A percentile compares a stretch with the other conserved stretches of the same genome.
Conservation (phyloP, 495 filamentous ascomycete genomes). For the Podospora comata region DNA sequence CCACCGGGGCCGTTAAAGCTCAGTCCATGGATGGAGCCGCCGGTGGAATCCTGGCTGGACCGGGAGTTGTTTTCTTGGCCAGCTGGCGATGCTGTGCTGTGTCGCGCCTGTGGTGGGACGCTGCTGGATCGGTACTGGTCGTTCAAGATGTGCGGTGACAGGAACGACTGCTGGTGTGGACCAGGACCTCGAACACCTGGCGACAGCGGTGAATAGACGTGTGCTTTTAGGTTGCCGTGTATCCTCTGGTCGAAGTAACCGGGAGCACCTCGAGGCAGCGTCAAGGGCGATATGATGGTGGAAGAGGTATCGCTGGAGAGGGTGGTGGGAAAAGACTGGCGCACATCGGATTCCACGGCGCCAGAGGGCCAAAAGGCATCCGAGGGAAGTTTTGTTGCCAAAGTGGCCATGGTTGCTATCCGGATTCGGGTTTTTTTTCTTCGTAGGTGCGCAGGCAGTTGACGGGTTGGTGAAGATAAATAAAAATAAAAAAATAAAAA, state of each 20-base stretch:
- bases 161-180: conserved; percentile 22
- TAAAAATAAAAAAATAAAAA: too few relatives aligned
- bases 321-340: conserved; percentile 23
- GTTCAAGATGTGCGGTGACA: conserved; percentile 27
- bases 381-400: conserved; percentile 30
- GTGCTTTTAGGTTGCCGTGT: conserved; percentile 4
- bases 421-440: background rate
- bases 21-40: background rate
- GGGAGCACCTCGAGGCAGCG: conserved; percentile 35
- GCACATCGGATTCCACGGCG: conserved; percentile 25
- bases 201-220: conserved; percentile 30
- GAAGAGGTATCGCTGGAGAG: conserved; percentile 31
- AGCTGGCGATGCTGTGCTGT: conserved; percentile 4
- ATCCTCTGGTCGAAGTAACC: conserved; percentile 36
- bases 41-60: background rate
- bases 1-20: conserved; percentile 18
- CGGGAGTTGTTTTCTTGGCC: conserved; percentile 2
- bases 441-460: background rate
- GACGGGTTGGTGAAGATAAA: background rate
- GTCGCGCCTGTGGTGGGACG: conserved; percentile 19
- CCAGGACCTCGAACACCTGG: conserved; percentile 23
- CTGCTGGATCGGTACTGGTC: conserved; percentile 29
- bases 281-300: conserved; percentile 42
- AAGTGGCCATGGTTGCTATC: conserved; percentile 23
- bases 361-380: conserved; percentile 35